Conservation (phyloP, 2,329 filamentous ascomycete genomes). For the Penicillium sp. region DNA sequence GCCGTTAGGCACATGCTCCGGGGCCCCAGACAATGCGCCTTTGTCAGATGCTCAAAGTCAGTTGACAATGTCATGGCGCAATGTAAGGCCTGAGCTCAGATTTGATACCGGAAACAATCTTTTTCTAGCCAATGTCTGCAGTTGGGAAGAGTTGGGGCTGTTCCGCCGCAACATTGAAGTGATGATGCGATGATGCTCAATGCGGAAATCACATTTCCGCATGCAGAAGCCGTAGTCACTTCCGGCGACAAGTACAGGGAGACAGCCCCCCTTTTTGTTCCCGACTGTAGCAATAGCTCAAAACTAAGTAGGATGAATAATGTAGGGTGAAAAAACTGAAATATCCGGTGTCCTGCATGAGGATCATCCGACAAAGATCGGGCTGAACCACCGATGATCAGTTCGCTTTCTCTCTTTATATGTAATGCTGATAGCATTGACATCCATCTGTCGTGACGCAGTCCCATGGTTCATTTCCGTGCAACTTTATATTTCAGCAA, state of each 20-base stretch:
- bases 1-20: not conserved
- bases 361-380: conserved; percentile 24
- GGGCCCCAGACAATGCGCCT: not conserved
- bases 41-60: conserved; percentile 16
- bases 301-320: conserved; percentile 2
- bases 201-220: conserved; percentile 28
- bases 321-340: conserved; percentile 2
- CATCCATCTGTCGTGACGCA: conserved; percentile 27
- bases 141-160: not conserved
- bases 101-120: not conserved
- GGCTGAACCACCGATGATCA: conserved; percentile 13
- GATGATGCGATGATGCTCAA: conserved; percentile 26
- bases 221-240: conserved; percentile 26
- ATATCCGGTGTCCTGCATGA: conserved; percentile 16
- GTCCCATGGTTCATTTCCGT: conserved; percentile 34
- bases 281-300: conserved; percentile 10
- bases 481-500: conserved; percentile 23
- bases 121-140: not conserved
- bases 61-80: conserved; percentile 21
- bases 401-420: conserved; percentile 13
- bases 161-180: conserved; percentile 16
- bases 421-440: conserved; percentile 36
- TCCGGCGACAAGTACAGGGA: conserved; percentile 14
- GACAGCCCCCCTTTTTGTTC: not conserved
- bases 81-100: not conserved